Base-by-base conservation (phyloP, 108 stramenopile genomes). In the Parmales sp. region DNA sequence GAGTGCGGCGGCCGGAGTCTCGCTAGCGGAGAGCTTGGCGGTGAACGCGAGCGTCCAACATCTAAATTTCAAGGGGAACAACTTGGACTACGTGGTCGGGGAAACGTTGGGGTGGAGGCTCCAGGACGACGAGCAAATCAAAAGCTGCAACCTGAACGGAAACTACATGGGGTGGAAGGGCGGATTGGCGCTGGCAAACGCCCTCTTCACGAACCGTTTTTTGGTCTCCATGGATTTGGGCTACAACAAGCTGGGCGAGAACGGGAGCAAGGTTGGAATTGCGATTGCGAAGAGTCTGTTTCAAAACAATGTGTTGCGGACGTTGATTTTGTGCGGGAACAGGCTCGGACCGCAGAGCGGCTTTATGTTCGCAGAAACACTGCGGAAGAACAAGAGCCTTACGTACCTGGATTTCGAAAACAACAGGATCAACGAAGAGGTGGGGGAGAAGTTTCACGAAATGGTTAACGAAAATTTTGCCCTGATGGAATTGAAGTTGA, bases 161-260 rank as follows among this genome's bases (percentile, higher is more conserved):
- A 67, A 67, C 66, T 13, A 48, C 6, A 28, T 48, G 45, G 26
- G 29, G 16, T 67, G 66, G 66, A 0, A 22, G 28, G 66, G 66
- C 45, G 66, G 39, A 3, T 1, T 39, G 25, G 6, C 8, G 0
- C 13, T 67, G 13, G 66, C 66, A 16, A 1, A 31, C 6, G 4
- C 45, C 6, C 0, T 67, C 11, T 44, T 45, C 4, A 48, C 45
- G 26, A 67, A 67, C 45, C 0, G 28, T 8, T 29, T 29, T 5
- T 1, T 67, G 2, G 16, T 67, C 1, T n/a, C 34, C 25, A 28
- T 67, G 18, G 45, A 67, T 34, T 31, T 67, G 0, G 39, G 39
- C 1, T 8, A 1, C 39, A 67, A 67, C 38, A 45, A 25, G 22
- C 6, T 48, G 3, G 66, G 66, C 11, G 38, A 60, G 28, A 60